Evolutionary conservation across 2,329 filamentous ascomycete genomes (phyloP).

Genomic region (Apiospora koreana): DNA sequence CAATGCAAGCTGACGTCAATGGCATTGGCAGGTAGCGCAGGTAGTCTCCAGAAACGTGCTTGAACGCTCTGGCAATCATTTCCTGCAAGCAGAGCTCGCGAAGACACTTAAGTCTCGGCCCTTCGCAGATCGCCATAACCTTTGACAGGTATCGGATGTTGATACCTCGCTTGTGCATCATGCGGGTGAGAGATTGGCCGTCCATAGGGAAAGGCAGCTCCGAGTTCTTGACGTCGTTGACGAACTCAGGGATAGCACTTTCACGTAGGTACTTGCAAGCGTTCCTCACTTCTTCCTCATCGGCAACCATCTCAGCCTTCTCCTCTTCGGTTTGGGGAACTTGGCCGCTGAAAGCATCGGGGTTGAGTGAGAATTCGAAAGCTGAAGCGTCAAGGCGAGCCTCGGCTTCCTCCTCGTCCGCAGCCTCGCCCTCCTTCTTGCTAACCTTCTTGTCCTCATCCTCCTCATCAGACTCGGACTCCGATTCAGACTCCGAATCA

Average conservation of each 20-base stretch:
- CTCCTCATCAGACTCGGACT: constrained; percentile 22
- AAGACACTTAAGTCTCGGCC: constrained; percentile 74
- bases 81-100: constrained; percentile 80
- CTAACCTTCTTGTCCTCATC: constrained; percentile 37
- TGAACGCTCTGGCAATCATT: constrained; percentile 94
- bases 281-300: constrained; percentile 85
- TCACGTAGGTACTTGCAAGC: constrained; percentile 78
- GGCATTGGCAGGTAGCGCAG: constrained; percentile 78
- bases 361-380: constrained; percentile 88
- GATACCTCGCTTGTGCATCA: constrained; percentile 95
- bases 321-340: constrained; percentile 87
- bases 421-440: constrained; percentile 38
- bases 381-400: constrained; percentile 82
- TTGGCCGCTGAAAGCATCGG: constrained; percentile 93
- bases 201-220: constrained; percentile 99
- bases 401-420: constrained; percentile 45
- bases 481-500: neutral
- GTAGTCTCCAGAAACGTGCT: constrained; percentile 82
- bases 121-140: constrained; percentile 70
- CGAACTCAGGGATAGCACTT: constrained; percentile 78
- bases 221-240: constrained; percentile 85
- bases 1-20: constrained; percentile 75
- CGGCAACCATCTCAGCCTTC: constrained; percentile 77
- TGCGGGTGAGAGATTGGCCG: constrained; percentile 82
- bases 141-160: constrained; percentile 95